These are phyloP conservation scores for Acanthamoeba triangularis DNA, from an alignment of 208 protist species.

Conservation along the genomic window DNA sequence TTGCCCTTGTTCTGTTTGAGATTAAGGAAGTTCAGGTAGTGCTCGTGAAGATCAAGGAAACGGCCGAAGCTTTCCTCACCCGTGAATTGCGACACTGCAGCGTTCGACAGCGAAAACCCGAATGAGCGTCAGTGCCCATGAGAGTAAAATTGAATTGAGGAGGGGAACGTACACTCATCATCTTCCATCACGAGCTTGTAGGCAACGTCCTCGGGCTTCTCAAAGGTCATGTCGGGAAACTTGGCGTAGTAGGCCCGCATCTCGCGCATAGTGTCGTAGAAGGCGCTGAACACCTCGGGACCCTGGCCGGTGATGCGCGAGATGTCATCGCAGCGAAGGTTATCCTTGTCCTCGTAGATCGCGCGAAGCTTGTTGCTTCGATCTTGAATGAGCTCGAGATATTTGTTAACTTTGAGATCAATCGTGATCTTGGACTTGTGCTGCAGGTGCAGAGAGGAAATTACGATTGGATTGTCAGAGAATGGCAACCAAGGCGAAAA, in stretches of 20 bases:
- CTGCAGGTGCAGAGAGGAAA: neutral
- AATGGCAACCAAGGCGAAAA: neutral
- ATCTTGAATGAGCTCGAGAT: constrained; percentile 42
- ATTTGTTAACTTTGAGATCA: constrained; percentile 45
- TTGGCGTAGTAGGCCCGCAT: constrained; percentile 48
- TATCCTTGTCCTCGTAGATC: constrained; percentile 52
- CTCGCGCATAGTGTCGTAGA: constrained; percentile 63
- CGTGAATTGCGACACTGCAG: constrained; percentile 65
- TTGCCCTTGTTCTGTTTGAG: constrained; percentile 74
- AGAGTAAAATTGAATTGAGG: neutral
- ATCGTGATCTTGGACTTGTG: constrained; percentile 13
- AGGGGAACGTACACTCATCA: constrained; percentile 23
- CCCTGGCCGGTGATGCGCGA: constrained; percentile 22
- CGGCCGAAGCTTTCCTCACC: constrained; percentile 70
- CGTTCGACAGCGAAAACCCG: neutral
- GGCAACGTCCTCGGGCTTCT: constrained; percentile 59
- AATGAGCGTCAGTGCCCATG: too few species aligned
- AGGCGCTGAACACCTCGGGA: constrained; percentile 61
- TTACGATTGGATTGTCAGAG: neutral
- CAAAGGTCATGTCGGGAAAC: constrained; percentile 55
- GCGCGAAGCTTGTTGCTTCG: constrained; percentile 47
- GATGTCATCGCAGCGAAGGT: constrained; percentile 31
- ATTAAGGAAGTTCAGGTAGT: constrained; percentile 67
- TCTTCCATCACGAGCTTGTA: constrained; percentile 62
- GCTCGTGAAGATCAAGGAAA: constrained; percentile 73